Base-by-base conservation (phyloP, 2,329 filamentous ascomycete species). In the Pestalotiopsis sp. region DNA sequence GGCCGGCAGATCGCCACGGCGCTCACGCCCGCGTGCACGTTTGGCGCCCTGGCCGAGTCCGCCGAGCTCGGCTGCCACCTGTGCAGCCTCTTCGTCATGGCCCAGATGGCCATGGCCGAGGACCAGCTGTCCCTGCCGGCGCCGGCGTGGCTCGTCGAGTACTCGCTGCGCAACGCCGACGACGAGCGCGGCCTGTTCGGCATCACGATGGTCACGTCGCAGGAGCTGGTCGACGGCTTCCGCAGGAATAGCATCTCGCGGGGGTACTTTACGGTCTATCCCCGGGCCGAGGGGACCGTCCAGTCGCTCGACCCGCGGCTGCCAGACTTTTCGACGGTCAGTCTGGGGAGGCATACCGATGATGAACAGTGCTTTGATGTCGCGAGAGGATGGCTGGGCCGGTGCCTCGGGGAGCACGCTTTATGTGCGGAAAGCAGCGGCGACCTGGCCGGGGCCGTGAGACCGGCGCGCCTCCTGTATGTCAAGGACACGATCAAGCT, bases 11-110 rank as follows among this genome's bases (percentile, higher is more conserved):
- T 63, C 3, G 41, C 64, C n/a, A 20, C 66, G 12, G 41, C 6
- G 9, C 13, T 69, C 41, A 3, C 7, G 12, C 66, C 68, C 1
- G 11, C 57, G 17, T 69, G 56, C 58, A 56, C 41, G 39, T 69
- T 58, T 41, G 36, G n/a, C n/a, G 57, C 62, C 9, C 23, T 69
- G 6, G 25, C 38, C 20, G 57, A 4, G n/a, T 69, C 68, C n/a
- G 68, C 63, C 12, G 17, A 39, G 6, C 58, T 59, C 3, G 68
- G 68, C 0, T 69, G 68, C n/a, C 68, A 69, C 12, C 20, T 66
- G 13, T 69, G 68, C 36, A 57, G 63, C n/a, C 49, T 66, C 4
- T 25, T 66, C 17, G 39, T 25, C 12, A 25, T 23, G n/a, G 9
- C 57, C 17, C n/a, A 38, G 62, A 14, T 45, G 25, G 67, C 39